phyloP scores from a whole-genome alignment of 495 filamentous ascomycete species.

The Hypoxylon rickii region DNA sequence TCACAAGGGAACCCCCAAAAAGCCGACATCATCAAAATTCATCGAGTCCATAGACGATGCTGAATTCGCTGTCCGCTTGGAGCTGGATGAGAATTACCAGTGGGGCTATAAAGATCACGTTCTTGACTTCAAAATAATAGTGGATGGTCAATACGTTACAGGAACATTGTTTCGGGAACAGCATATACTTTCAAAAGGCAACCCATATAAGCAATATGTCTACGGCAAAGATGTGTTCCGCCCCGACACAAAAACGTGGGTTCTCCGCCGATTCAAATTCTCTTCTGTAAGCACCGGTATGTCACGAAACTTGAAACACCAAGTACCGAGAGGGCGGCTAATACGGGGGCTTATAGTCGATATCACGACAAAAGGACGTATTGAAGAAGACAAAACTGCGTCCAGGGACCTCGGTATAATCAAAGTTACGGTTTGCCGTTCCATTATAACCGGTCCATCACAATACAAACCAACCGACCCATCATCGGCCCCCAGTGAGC shows the following conservation, averaged over 20 bases:
- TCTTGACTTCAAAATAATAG: neutral
- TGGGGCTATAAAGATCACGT: conserved; percentile 16
- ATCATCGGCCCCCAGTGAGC: conserved; percentile 15
- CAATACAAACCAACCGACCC: neutral
- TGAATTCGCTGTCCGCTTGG: conserved; percentile 27
- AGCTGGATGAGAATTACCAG: conserved; percentile 3
- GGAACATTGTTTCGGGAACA: neutral
- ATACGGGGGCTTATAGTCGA: conserved; percentile 31
- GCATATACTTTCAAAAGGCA: neutral
- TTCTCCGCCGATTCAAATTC: conserved; percentile 22
- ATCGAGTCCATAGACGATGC: conserved; percentile 39
- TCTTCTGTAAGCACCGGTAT: conserved; percentile 34
- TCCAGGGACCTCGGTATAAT: conserved; percentile 34
- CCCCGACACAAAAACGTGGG: neutral
- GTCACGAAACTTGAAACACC: neutral
- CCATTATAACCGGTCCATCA: neutral
- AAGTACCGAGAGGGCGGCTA: neutral
- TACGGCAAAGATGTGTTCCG: neutral
- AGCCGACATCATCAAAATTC: conserved; percentile 29
- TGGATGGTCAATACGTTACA: neutral
- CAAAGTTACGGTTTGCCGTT: conserved; percentile 20
- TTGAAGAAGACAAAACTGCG: conserved; percentile 33
- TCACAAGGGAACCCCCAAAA: neutral
- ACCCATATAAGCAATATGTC: neutral
- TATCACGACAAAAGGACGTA: conserved; percentile 25